These are phyloP conservation scores for Sporothrix phasma DNA, from an alignment of 2,329 filamentous ascomycete species.

Conservation along the genomic window DNA sequence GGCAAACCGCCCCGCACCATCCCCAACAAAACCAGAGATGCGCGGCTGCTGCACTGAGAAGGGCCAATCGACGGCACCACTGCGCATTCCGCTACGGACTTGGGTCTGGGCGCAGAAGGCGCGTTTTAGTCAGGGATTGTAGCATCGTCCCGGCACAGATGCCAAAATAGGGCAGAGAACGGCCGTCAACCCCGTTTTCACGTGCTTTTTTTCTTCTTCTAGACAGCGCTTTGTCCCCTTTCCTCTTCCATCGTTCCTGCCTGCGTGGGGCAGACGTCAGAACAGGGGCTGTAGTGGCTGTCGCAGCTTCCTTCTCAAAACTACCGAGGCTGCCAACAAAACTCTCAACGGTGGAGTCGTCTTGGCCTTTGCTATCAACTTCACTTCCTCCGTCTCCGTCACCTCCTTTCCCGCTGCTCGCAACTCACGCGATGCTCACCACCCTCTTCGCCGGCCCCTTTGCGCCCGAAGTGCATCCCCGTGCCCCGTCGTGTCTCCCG, in stretches of 20 bases:
- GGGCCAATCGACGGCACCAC: background rate
- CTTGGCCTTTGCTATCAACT: background rate
- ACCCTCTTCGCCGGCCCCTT: background rate
- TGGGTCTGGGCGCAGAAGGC: slow-evolving; percentile 1
- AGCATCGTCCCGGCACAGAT: background rate
- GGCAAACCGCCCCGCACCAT: slow-evolving; percentile 12
- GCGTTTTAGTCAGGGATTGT: background rate
- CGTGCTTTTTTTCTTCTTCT: slow-evolving; percentile 1
- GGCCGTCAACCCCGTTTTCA: slow-evolving; percentile 7
- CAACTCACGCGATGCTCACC: background rate
- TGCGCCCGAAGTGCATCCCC: background rate
- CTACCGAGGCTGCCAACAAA: slow-evolving; percentile 14
- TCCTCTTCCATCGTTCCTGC: background rate
- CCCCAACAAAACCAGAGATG: slow-evolving; percentile 12
- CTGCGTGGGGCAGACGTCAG: background rate
- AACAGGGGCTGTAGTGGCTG: background rate
- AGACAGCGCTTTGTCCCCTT: background rate
- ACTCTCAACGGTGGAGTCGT: background rate
- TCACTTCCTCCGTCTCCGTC: slow-evolving; percentile 6
- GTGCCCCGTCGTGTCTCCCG: background rate
- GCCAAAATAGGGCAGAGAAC: background rate
- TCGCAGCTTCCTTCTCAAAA: background rate
- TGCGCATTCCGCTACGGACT: background rate
- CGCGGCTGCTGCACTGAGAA: slow-evolving; percentile 3
- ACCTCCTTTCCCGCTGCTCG: background rate